Conservation (phyloP, 257 asterid genomes). For the Solanum habrochaites region DNA sequence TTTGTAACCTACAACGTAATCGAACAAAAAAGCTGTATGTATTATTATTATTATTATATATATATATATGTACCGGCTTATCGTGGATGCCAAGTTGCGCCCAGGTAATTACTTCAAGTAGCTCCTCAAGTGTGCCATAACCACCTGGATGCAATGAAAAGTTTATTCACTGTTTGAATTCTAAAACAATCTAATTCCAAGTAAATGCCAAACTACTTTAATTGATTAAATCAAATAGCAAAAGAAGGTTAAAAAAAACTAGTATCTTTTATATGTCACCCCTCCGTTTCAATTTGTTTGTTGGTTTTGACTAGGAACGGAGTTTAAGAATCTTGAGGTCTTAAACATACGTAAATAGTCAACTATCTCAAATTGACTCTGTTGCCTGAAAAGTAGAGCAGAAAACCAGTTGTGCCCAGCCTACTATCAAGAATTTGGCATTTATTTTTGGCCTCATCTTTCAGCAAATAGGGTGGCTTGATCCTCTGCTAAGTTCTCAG, state of each 20-base stretch:
- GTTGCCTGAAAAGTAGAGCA: background rate
- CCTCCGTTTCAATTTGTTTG: background rate
- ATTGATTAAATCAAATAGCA: background rate
- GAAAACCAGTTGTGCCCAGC: background rate
- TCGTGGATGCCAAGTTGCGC: constrained; percentile 98
- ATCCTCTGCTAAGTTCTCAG: constrained; percentile 4
- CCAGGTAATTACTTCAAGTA: constrained; percentile 97
- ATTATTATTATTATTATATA: background rate
- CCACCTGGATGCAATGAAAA: constrained; percentile 49
- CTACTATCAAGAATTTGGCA: background rate
- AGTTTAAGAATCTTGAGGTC: background rate
- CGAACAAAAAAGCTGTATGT: background rate
- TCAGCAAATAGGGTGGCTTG: constrained; percentile 1
- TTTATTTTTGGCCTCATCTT: background rate
- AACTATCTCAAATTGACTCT: background rate
- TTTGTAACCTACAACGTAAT: background rate
- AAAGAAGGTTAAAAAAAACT: background rate
- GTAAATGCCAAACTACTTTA: background rate
- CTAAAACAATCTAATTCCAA: background rate
- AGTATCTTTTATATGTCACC: background rate
- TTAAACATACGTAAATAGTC: no score
- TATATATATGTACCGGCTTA: constrained; percentile 56
- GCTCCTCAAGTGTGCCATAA: constrained; percentile 94
- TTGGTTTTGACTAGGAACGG: background rate
- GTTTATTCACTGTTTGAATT: background rate